phyloP scores from a whole-genome alignment of 1,139 yeast species.

The Diutina rugosa region DNA sequence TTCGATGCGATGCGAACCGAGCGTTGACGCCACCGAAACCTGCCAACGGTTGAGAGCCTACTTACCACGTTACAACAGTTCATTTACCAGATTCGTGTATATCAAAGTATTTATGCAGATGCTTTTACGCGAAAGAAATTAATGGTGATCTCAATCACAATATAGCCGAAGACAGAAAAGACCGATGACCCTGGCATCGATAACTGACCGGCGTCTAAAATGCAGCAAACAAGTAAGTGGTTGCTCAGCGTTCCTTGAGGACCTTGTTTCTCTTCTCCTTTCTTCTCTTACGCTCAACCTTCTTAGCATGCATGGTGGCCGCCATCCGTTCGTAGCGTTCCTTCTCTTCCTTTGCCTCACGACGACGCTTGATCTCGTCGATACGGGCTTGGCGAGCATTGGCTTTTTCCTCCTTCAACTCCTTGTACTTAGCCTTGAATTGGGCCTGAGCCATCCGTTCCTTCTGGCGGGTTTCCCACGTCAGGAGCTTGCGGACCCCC shows the following conservation, averaged over 20 bases:
- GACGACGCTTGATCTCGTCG: constrained; percentile 46
- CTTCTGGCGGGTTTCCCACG: constrained; percentile 19
- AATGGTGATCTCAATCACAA: not conserved
- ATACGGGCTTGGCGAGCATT: constrained; percentile 35
- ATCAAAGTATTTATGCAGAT: not conserved
- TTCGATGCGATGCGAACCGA: not conserved
- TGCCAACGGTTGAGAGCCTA: not conserved
- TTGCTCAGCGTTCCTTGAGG: constrained; percentile 47
- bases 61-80: too few relatives aligned
- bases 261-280: constrained; percentile 74
- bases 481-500: constrained; percentile 7
- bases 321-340: constrained; percentile 64
- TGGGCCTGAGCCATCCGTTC: constrained; percentile 28
- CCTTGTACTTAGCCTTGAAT: constrained; percentile 40
- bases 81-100: not conserved
- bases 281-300: constrained; percentile 66
- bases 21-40: not conserved
- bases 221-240: not conserved
- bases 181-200: not conserved
- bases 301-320: constrained; percentile 64
- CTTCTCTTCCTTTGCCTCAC: constrained; percentile 58
- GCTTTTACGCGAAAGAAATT: not conserved
- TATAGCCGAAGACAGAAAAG: not conserved
- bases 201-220: not conserved
- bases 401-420: constrained; percentile 49